These are phyloP conservation scores for Laguncularia racemosa DNA, from an alignment of 345 rosid species.

Conservation along the genomic window DNA sequence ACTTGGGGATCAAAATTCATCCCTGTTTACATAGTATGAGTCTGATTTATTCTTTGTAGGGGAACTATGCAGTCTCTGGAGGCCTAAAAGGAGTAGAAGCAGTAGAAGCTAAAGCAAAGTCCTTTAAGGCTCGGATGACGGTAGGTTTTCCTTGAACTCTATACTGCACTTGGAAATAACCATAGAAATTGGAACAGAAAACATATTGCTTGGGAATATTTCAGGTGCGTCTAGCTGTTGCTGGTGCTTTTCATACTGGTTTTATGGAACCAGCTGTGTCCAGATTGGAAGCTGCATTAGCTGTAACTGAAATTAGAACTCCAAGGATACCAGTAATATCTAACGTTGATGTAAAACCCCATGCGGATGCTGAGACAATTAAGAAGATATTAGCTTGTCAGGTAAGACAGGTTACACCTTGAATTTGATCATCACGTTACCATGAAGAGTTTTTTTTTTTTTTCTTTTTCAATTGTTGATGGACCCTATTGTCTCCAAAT, in stretches of 20 bases:
- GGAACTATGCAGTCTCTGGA: slow-evolving; percentile 96
- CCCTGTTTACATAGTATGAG: not conserved
- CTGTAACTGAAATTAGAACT: slow-evolving; percentile 54
- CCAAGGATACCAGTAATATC: slow-evolving; percentile 98
- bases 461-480: too few species aligned
- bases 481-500: not conserved
- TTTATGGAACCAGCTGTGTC: slow-evolving; percentile 99
- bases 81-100: slow-evolving; percentile 89
- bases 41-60: slow-evolving; percentile 32
- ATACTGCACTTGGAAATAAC: not conserved
- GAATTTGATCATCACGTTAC: not conserved
- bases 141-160: slow-evolving; percentile 25
- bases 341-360: slow-evolving; percentile 90
- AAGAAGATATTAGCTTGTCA: slow-evolving; percentile 86
- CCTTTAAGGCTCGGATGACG: slow-evolving; percentile 93
- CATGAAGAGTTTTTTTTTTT: not conserved
- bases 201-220: slow-evolving; percentile 1
- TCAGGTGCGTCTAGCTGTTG: slow-evolving; percentile 94
- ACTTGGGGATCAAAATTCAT: not conserved
- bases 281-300: slow-evolving; percentile 84
- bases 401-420: slow-evolving; percentile 24
- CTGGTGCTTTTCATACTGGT: slow-evolving; percentile 94
- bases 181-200: not conserved
- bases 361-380: slow-evolving; percentile 79
- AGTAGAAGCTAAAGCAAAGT: slow-evolving; percentile 90